phyloP scores from a whole-genome alignment of 768 basidiomycete genomes.

The Postia placenta region DNA sequence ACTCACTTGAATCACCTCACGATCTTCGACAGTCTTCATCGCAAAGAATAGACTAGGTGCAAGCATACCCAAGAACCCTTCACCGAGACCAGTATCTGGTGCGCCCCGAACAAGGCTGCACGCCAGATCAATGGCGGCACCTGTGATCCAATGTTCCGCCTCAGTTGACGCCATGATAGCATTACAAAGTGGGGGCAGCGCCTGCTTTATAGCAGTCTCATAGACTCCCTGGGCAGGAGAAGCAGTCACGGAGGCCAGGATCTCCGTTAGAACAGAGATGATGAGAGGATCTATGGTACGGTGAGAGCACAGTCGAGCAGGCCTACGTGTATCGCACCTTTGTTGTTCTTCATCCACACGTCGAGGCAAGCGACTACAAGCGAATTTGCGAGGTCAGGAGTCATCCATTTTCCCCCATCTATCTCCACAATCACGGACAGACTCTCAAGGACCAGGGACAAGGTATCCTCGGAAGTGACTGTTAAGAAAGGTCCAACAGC shows the following conservation, averaged over 20 bases:
- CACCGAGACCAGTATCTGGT: constrained; percentile 58
- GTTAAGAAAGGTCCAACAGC: constrained; percentile 81
- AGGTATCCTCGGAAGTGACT: constrained; percentile 78
- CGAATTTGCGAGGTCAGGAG: constrained; percentile 55
- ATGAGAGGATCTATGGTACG: constrained; percentile 73
- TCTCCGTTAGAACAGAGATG: constrained; percentile 77
- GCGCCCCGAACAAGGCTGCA: constrained; percentile 67
- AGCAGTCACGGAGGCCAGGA: constrained; percentile 63
- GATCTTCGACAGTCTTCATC: constrained; percentile 68
- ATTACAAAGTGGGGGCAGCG: constrained; percentile 66
- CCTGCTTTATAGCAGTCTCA: constrained; percentile 61
- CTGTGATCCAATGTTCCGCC: constrained; percentile 68
- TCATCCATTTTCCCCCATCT: constrained; percentile 68
- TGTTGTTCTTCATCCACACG: constrained; percentile 83
- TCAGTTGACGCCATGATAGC: constrained; percentile 53
- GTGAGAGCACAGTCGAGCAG: neutral
- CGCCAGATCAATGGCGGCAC: constrained; percentile 79
- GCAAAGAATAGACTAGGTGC: constrained; percentile 72
- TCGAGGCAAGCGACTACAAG: constrained; percentile 65
- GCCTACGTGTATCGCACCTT: constrained; percentile 42
- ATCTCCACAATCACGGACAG: constrained; percentile 75
- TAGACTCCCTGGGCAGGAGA: constrained; percentile 59
- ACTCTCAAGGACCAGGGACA: constrained; percentile 84
- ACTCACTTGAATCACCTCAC: constrained; percentile 73
- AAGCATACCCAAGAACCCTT: constrained; percentile 71